Percentiles rank a stretch among this genome's conserved stretches.
phyloP scores from a whole-genome alignment of 2,329 filamentous ascomycete genomes.

The Aspergillus eucalypticola region DNA sequence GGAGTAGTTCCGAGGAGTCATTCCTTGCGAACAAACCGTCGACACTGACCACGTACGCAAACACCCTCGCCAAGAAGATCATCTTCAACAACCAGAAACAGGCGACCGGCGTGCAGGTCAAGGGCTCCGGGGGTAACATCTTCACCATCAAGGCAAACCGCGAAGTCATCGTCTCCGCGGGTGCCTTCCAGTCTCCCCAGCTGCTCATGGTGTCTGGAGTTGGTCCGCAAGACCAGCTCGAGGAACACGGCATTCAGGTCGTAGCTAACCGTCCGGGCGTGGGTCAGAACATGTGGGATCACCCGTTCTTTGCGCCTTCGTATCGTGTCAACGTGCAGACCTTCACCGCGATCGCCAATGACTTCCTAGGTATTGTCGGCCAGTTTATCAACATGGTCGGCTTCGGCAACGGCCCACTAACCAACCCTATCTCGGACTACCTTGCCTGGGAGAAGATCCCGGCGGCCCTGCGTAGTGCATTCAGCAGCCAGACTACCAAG shows the following conservation, averaged over 20 bases:
- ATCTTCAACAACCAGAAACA: conserved; percentile 42
- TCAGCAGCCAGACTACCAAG: conserved; percentile 21
- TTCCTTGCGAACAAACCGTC: conserved; percentile 34
- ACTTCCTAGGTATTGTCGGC: conserved; percentile 18
- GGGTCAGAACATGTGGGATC: conserved; percentile 42
- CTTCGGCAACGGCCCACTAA: conserved; percentile 25
- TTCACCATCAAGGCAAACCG: conserved; percentile 49
- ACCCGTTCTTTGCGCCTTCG: conserved; percentile 31
- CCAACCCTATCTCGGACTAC: conserved; percentile 28
- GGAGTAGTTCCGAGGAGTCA: conserved; percentile 36
- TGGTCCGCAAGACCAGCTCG: conserved; percentile 40
- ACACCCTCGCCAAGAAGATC: conserved; percentile 49
- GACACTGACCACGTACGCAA: conserved; percentile 43
- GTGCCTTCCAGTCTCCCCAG: conserved; percentile 51
- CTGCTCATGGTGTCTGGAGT: conserved; percentile 52
- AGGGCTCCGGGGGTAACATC: conserved; percentile 14
- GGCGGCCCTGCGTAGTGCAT: conserved; percentile 15
- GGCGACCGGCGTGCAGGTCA: conserved; percentile 45
- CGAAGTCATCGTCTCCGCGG: conserved; percentile 54
- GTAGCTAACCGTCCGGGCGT: conserved; percentile 35
- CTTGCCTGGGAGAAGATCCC: conserved; percentile 39
- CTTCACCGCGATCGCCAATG: conserved; percentile 20
- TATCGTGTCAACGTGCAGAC: conserved; percentile 32
- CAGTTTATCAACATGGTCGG: conserved; percentile 11
- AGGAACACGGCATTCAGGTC: conserved; percentile 28